Evolutionary conservation across 805 yeast genomes (phyloP), one percentile per base, ranked within the genome.

Genomic region (Kluyveromyces nonfermentans): DNA sequence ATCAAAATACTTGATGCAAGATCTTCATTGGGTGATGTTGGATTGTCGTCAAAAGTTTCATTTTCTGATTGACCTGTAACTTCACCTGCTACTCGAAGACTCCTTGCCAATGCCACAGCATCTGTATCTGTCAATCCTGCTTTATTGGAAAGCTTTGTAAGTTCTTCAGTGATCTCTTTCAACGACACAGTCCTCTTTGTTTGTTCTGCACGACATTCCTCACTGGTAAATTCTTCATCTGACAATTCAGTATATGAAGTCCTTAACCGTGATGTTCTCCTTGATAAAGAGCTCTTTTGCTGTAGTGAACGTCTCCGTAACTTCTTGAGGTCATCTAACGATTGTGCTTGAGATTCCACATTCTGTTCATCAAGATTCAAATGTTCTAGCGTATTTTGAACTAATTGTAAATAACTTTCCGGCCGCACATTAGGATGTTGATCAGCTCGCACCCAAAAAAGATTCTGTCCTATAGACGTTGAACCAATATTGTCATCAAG

Each of bases 391-490:
- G 64, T 56, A 41, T 61, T 63, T 42, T 80, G 80, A 37, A 84
- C 80, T 56, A 82, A 83, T 50, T 73, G 74, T 50, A 79, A 69
- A 65, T 79, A 83, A 54, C 85, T 86, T 55, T 85, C 94, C 2
- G 97, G 97, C 20, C 94, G 89, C n/a, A 90, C 75, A 54, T 85
- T 90, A 1, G 97, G 97, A 60, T 93, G 98, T 33, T 87, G 72
- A 49, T 78, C 79, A 1, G 97, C 98, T 0, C 97, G 97, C 1
- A 93, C 97, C 98, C 98, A 90, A 43, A 90, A 67, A 28, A 85
- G 64, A 45, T 75, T 67, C 40, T 74, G 73, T 15, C 74, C 64
- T 14, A 51, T 30, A 20, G 52, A 35, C 25, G 39, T 46, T 17
- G 36, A 41, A 16, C n/a, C 6, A 4, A 12, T 22, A 9, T 22